Percentiles rank a stretch among this genome's conserved stretches.
Evolutionary conservation across 2,329 filamentous ascomycete species (phyloP).

Genomic region (Fusarium pininemorale): DNA sequence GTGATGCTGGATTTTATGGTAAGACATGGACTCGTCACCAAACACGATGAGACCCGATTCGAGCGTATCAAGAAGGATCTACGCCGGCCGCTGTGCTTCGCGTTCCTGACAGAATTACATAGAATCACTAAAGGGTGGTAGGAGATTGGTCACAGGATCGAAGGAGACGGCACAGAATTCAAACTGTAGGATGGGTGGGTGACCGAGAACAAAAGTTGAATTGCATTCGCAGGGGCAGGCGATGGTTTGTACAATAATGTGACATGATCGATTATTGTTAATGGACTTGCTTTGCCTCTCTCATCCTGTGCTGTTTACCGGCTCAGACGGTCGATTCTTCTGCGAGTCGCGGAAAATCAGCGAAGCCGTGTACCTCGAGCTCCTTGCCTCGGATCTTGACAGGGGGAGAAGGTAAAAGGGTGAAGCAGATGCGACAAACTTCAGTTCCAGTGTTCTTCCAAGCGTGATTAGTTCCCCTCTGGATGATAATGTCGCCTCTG

Average conservation of each 20-base stretch:
- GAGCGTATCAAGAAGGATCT: constrained; percentile 35
- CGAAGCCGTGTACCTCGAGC: constrained; percentile 34
- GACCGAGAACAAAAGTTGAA: not conserved
- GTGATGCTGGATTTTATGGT: constrained; percentile 52
- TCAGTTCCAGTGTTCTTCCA: constrained; percentile 36
- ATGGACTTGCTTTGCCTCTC: not conserved
- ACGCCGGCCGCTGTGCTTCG: constrained; percentile 42
- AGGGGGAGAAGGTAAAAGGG: constrained; percentile 28
- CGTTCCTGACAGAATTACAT: constrained; percentile 25
- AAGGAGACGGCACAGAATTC: not conserved
- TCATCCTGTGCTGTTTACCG: not conserved
- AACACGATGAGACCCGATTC: constrained; percentile 37
- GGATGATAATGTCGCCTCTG: constrained; percentile 36
- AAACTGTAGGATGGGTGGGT: not conserved
- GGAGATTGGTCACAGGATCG: not conserved
- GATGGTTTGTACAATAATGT: not conserved
- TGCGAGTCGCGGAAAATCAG: constrained; percentile 34
- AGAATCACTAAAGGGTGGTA: constrained; percentile 18
- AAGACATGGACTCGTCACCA: constrained; percentile 42
- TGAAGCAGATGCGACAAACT: constrained; percentile 35
- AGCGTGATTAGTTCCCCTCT: constrained; percentile 38
- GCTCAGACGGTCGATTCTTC: constrained; percentile 19
- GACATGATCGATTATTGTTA: not conserved
- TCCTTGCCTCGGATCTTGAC: constrained; percentile 32
- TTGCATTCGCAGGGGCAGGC: not conserved